Conservation (phyloP, 2,329 filamentous ascomycete genomes). For the Fusarium phyllophilum region DNA sequence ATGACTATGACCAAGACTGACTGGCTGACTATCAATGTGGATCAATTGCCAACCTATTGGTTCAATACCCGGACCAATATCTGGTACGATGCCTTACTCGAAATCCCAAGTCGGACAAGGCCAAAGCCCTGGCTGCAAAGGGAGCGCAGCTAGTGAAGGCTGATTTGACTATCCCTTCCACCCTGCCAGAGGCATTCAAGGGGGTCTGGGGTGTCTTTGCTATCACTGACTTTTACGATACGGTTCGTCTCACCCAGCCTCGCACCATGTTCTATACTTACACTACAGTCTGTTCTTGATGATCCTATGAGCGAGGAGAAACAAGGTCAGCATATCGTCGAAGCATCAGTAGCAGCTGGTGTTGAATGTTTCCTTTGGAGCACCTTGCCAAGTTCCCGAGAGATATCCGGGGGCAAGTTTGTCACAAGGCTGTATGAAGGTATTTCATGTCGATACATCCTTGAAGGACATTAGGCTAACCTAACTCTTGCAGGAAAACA, state of each 20-base stretch:
- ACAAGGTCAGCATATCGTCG: slow-evolving; percentile 23
- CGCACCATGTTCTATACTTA: not conserved
- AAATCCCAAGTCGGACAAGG: slow-evolving; percentile 20
- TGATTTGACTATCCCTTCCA: slow-evolving; percentile 22
- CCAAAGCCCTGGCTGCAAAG: slow-evolving; percentile 8
- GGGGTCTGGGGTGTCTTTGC: slow-evolving; percentile 22
- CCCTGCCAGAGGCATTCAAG: slow-evolving; percentile 15
- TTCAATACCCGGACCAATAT: slow-evolving; percentile 22
- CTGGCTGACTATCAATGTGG: slow-evolving; percentile 2
- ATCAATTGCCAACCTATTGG: slow-evolving; percentile 20
- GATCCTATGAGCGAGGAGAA: slow-evolving; percentile 30
- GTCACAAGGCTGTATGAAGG: slow-evolving; percentile 25
- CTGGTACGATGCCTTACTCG: slow-evolving; percentile 19
- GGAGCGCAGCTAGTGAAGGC: slow-evolving; percentile 20
- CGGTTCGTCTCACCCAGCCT: not conserved
- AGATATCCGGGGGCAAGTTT: slow-evolving; percentile 27
- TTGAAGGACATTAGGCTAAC: not conserved
- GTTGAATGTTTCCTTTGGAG: slow-evolving; percentile 27
- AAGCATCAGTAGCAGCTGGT: slow-evolving; percentile 16
- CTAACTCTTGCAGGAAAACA: slow-evolving; percentile 1
- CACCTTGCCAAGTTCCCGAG: slow-evolving; percentile 20
- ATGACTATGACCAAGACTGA: not conserved
- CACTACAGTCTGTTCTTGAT: slow-evolving; percentile 13
- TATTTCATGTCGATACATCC: not conserved
- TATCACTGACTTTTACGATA: slow-evolving; percentile 28